Base-by-base conservation (phyloP, 768 basidiomycete species). In the Pholiota conissans region DNA sequence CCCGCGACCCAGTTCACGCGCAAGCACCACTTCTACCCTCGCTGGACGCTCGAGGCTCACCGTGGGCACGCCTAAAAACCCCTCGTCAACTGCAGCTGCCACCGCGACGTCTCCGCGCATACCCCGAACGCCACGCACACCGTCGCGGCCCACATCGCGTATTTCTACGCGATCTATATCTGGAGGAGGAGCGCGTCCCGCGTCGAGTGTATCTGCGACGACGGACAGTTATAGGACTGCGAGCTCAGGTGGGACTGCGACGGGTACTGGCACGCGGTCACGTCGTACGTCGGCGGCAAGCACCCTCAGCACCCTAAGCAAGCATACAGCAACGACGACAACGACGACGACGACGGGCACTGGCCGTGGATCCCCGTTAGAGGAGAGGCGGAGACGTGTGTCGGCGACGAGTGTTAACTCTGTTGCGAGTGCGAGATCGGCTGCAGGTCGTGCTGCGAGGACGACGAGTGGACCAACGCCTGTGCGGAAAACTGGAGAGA, bases 201-300 rank as follows among this genome's bases (percentile, higher is more conserved):
- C 53, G 20, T 64, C 61, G 5, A 60, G 53, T 11, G 57, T 55
- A 4, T 68, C n/a, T n/a, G n/a, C 66, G 3, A 63, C 56, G 16
- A 65, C 67, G 49, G 63, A 63, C 14, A 63, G 61, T 42, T 53
- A n/a, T 20, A n/a, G 52, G 10, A 53, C 79, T 3, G 78, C 81
- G 5, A 73, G 71, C 49, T 42, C 37, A 22, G 51, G 20, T 9
- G 24, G 51, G n/a, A 40, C 52, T 0, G 24, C 30, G n/a, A 32
- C 37, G 0, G 32, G 51, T 8, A 52, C 58, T 10, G 14, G 61
- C 1, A 54, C 62, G 20, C 69, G 74, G 1, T 70, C 71, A 14
- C 65, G 74, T 18, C 66, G 65, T 22, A 67, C 73, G 9, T 76
- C 74, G 0, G 65, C 67, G 0, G 67, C 72, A 4, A 74, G 74